phyloP scores from a whole-genome alignment of 441 rosid genomes.

The Hypseocharis bilobata region DNA sequence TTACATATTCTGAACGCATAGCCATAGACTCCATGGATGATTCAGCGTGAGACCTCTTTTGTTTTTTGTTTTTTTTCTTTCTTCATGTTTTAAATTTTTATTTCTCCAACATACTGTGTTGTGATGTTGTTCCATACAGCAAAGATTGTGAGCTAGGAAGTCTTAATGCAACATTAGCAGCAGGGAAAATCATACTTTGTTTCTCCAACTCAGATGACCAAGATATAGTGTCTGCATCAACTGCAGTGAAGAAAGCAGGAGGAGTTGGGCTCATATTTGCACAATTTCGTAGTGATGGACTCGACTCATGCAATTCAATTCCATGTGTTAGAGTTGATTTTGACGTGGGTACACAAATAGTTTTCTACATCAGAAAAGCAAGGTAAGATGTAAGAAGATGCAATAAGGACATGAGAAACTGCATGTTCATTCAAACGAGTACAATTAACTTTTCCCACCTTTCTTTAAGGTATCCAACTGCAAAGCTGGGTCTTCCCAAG shows the following conservation, averaged over 20 bases:
- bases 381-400: conserved; percentile 23
- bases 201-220: conserved; percentile 20
- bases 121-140: conserved; percentile 19
- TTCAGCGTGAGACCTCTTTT: conserved; percentile 24
- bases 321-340: conserved; percentile 35
- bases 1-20: conserved; percentile 34
- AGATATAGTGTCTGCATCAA: conserved; percentile 21
- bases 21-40: conserved; percentile 16
- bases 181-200: conserved; percentile 37
- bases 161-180: conserved; percentile 31
- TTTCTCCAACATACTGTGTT: too few species aligned
- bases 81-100: too few species aligned
- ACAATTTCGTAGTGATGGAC: conserved; percentile 19
- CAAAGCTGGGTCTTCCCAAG: conserved; percentile 24
- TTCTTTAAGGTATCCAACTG: conserved; percentile 19
- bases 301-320: conserved; percentile 17
- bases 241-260: conserved; percentile 25
- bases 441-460: neutral
- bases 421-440: too few species aligned
- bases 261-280: conserved; percentile 36
- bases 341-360: conserved; percentile 31
- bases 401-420: too few species aligned
- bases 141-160: conserved; percentile 26
- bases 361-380: conserved; percentile 30
- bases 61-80: too few species aligned